Evolutionary conservation across 352 stramenopile species (phyloP), one percentile per base, ranked within the genome.

Genomic region (Phytophthora sansomeana): DNA sequence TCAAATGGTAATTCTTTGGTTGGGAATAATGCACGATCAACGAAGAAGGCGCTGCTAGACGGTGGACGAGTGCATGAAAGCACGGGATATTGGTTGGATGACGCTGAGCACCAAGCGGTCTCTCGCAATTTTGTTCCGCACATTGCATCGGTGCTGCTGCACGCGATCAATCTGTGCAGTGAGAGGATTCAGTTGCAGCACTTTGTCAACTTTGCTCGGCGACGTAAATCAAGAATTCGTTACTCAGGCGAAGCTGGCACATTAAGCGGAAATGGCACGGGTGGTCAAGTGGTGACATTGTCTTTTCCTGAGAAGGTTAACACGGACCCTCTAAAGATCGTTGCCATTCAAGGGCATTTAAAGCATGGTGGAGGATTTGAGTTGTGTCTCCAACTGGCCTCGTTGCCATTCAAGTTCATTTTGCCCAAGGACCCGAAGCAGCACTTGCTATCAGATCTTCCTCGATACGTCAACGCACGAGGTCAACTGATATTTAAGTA

Each of bases 281-380:
- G 87, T 58, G 85, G 85, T n/a, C 85, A 95, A 73, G 83, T 95
- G 17, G 87, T 95, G 30, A 93, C 85, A 7, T 71, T 95, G n/a
- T 91, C 87, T 17, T 95, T 95, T 62, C 87, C 87, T 6, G 85
- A 95, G 46, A 92, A 92, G 49, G 82, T 95, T 29, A 90, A 92
- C 48, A 81, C 81, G n/a, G 83, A 92, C 54, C 87, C 87, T 48
- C 76, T 95, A 49, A 83, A 82, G 50, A 91, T 95, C 32, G 35
- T 85, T 41, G 81, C 85, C 6, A 93, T 95, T 50, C 87, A 93
- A 70, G 87, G 85, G 7, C 87, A 95, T 43, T 44, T 95, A 36
- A 90, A 90, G 53, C 85, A 92, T 58, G 77, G 78, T 13, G 85
- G 83, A 47, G 87, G 87, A 1, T 93, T 95, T 36, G 87, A 95